Percentiles rank a stretch among this genome's conserved stretches.
phyloP scores from a whole-genome alignment of 2,329 filamentous ascomycete species.

The Aschersonia sp. region DNA sequence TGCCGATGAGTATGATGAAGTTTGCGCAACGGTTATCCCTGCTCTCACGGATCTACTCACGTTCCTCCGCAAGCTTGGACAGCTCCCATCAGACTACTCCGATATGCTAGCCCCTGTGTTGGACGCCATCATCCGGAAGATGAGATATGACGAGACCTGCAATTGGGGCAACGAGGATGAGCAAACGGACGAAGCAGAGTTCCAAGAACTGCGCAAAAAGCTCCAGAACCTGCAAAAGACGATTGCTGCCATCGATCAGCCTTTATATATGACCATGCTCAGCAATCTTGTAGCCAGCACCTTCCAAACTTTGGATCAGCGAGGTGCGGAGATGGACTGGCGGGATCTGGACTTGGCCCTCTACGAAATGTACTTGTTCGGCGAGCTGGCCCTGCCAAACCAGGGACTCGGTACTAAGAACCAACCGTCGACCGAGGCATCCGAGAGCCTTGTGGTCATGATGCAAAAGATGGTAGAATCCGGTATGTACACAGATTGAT shows the following conservation, averaged over 20 bases:
- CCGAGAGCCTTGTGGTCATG: constrained; percentile 75
- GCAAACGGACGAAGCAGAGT: constrained; percentile 92
- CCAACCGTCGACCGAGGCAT: constrained; percentile 63
- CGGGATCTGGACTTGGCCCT: constrained; percentile 86
- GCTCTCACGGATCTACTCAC: constrained; percentile 85
- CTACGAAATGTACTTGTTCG: constrained; percentile 91
- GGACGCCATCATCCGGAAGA: constrained; percentile 85
- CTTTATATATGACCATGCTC: constrained; percentile 75
- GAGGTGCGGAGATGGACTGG: constrained; percentile 66
- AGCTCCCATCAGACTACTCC: constrained; percentile 61
- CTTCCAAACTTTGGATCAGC: constrained; percentile 65
- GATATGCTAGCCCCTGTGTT: constrained; percentile 76
- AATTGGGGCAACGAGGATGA: constrained; percentile 90
- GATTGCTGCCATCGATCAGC: constrained; percentile 77
- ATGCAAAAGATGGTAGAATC: constrained; percentile 94
- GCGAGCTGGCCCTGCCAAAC: constrained; percentile 81
- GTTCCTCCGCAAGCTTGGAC: constrained; percentile 69
- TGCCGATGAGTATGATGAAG: constrained; percentile 94
- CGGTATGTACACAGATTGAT: constrained; percentile 35
- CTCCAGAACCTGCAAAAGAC: constrained; percentile 86
- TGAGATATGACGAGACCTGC: constrained; percentile 93
- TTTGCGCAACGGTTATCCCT: constrained; percentile 90
- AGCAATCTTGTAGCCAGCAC: constrained; percentile 80
- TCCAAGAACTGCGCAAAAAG: constrained; percentile 83
- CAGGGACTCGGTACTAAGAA: constrained; percentile 79